Percentiles rank a stretch among this genome's conserved stretches.
Evolutionary conservation across 192 early-diverging fungal species (phyloP).

Genomic region (Paraglomus brasilianum): DNA sequence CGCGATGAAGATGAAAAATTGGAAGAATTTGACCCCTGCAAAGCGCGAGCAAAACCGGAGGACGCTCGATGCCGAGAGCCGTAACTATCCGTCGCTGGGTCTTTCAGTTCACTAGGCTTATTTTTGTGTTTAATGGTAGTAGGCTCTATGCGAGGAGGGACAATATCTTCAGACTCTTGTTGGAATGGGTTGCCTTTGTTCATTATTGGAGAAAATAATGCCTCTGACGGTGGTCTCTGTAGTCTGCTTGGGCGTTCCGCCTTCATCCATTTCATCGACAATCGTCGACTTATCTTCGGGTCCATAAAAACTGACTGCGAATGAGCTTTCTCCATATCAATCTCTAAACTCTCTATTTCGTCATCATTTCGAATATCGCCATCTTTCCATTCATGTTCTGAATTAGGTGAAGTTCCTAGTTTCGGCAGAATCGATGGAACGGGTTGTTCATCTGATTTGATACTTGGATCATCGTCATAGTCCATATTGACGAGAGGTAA

Average conservation of each 20-base stretch:
- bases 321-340: conserved; percentile 36
- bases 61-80: no score
- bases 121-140: conserved; percentile 24
- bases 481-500: conserved; percentile 49
- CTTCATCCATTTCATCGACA: conserved; percentile 57
- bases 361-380: conserved; percentile 34
- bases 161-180: background rate
- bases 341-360: conserved; percentile 37
- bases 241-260: conserved; percentile 35
- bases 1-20: background rate
- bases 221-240: conserved; percentile 33
- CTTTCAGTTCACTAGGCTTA: no score
- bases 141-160: conserved; percentile 31
- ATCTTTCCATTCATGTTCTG: conserved; percentile 33
- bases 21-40: no score
- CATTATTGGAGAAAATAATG: conserved; percentile 28
- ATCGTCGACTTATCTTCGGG: conserved; percentile 44
- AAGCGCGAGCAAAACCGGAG: no score
- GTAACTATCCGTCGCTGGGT: background rate
- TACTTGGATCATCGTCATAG: conserved; percentile 17
- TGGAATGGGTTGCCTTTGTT: conserved; percentile 32
- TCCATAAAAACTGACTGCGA: conserved; percentile 47
- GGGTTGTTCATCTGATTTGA: conserved; percentile 25
- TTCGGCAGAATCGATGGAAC: conserved; percentile 44
- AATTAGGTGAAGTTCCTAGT: conserved; percentile 46